Conservation (phyloP, 495 filamentous ascomycete species). For the Penicillium herquei region DNA sequence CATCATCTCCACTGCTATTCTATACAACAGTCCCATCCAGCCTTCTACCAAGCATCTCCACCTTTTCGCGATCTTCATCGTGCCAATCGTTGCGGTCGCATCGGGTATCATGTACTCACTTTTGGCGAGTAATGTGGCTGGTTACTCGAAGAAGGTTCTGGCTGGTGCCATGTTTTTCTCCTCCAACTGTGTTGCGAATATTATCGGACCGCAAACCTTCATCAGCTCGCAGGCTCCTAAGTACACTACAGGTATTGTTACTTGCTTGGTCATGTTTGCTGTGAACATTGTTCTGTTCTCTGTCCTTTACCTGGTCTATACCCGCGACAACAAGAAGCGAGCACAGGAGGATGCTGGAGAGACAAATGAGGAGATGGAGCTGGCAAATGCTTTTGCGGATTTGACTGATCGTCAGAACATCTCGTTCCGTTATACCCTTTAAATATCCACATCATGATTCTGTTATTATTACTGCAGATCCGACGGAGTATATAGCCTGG, state of each 20-base stretch:
- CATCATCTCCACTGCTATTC: conserved; percentile 14
- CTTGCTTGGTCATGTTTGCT: conserved; percentile 3
- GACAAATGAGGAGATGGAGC: conserved; percentile 6
- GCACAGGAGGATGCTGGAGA: conserved; percentile 1
- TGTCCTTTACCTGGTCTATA: conserved; percentile 7
- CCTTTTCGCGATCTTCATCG: conserved; percentile 10
- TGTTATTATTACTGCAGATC: not conserved
- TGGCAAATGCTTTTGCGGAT: conserved; percentile 13
- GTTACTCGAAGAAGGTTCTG: conserved; percentile 66
- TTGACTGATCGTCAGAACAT: conserved; percentile 12
- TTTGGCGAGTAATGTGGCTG: conserved; percentile 56
- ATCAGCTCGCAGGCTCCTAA: conserved; percentile 1
- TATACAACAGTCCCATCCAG: conserved; percentile 1
- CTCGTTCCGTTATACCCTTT: not conserved
- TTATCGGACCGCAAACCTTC: conserved; percentile 28
- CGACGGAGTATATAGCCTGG: too few relatives aligned
- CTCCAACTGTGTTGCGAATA: conserved; percentile 56
- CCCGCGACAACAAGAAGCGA: conserved; percentile 3
- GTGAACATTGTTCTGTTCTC: conserved; percentile 10
- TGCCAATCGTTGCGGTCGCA: not conserved
- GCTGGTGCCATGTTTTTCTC: conserved; percentile 60
- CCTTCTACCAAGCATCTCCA: not conserved
- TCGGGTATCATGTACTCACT: conserved; percentile 31
- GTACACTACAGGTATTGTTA: conserved; percentile 6
- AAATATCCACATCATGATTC: not conserved